Evolutionary conservation across 176 grass and related monocot genomes (phyloP).

Genomic region (Leersia perrieri): DNA sequence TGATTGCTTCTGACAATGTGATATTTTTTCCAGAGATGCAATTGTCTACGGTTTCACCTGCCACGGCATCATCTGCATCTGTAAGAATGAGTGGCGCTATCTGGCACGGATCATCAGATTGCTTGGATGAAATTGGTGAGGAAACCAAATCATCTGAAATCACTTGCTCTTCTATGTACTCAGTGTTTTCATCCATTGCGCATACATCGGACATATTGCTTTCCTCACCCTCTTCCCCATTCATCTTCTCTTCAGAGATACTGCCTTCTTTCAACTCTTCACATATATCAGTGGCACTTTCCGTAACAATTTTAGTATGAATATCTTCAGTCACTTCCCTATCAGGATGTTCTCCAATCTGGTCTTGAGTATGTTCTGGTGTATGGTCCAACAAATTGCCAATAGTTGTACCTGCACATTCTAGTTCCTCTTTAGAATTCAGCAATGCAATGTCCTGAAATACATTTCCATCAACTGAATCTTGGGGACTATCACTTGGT

Average conservation of each 20-base stretch:
- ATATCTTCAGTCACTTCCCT: conserved; percentile 16
- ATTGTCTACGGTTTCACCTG: background rate
- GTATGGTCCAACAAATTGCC: conserved; percentile 15
- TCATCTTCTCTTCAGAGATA: conserved; percentile 17
- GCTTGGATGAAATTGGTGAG: conserved; percentile 36
- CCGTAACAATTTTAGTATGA: conserved; percentile 14
- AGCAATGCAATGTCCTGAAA: conserved; percentile 23
- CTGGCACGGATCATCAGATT: conserved; percentile 34
- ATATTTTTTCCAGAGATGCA: conserved; percentile 12
- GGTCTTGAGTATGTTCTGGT: conserved; percentile 8
- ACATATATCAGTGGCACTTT: conserved; percentile 28
- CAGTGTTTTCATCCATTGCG: conserved; percentile 25
- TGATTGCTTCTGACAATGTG: conserved; percentile 15
- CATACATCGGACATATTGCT: conserved; percentile 29
- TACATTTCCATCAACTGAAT: conserved; percentile 47
- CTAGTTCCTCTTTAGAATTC: conserved; percentile 35
- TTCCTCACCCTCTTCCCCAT: conserved; percentile 22
- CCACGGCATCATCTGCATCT: background rate
- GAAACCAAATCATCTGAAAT: conserved; percentile 37
- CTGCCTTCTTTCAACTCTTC: conserved; percentile 36
- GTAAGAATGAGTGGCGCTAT: conserved; percentile 20
- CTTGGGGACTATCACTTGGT: conserved; percentile 34
- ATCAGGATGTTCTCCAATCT: conserved; percentile 4
- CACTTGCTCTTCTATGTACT: conserved; percentile 36
- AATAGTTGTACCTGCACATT: background rate